phyloP scores from a whole-genome alignment of 768 basidiomycete genomes.

The Suillus luteus region DNA sequence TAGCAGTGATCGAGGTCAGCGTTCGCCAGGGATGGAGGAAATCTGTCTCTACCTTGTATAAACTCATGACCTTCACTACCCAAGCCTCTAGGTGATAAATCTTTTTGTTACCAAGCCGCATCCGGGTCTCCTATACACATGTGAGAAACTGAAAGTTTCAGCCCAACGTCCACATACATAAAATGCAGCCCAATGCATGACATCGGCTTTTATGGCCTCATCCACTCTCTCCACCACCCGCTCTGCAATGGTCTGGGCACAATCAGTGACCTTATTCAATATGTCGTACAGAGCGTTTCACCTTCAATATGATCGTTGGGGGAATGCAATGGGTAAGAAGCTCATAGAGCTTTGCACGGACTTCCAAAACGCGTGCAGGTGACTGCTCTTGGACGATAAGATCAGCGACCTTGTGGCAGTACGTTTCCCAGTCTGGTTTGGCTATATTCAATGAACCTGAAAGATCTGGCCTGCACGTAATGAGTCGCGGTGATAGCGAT shows the following conservation, averaged over 20 bases:
- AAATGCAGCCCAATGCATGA: slow-evolving; percentile 98
- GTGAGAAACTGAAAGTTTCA: not conserved
- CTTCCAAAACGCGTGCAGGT: slow-evolving; percentile 87
- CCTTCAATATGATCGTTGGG: slow-evolving; percentile 88
- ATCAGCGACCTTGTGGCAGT: slow-evolving; percentile 90
- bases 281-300: slow-evolving; percentile 33
- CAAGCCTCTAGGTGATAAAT: slow-evolving; percentile 98
- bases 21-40: slow-evolving; percentile 13
- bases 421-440: slow-evolving; percentile 99
- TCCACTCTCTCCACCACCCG: slow-evolving; percentile 86
- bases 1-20: slow-evolving; percentile 10
- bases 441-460: slow-evolving; percentile 79
- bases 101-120: slow-evolving; percentile 91
- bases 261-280: slow-evolving; percentile 8
- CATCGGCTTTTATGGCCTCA: slow-evolving; percentile 85
- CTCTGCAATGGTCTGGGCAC: slow-evolving; percentile 81
- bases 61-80: slow-evolving; percentile 94
- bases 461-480: slow-evolving; percentile 67
- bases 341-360: slow-evolving; percentile 92
- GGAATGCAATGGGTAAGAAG: slow-evolving; percentile 97
- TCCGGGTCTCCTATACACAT: slow-evolving; percentile 77
- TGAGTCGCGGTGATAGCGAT: not conserved
- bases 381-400: slow-evolving; percentile 88
- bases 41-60: slow-evolving; percentile 65
- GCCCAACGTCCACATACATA: slow-evolving; percentile 59